A percentile compares a stretch with the other conserved stretches of the same genome.
Evolutionary conservation across 1,284 basidiomycete species (phyloP).

Genomic region (Moesziomyces antarcticus): DNA sequence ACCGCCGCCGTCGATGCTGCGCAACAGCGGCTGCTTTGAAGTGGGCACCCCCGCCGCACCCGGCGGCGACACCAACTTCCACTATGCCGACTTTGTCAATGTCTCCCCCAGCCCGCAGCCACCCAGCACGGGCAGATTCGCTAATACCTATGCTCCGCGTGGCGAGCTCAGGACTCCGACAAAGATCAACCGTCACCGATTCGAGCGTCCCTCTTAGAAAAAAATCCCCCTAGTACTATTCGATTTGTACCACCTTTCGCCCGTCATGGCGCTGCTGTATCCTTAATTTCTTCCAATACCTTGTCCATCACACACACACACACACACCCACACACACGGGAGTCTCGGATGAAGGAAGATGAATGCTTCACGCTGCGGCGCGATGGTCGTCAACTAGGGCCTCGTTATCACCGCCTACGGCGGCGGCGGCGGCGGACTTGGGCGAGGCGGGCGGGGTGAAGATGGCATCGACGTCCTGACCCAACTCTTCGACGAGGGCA

Average conservation of each 20-base stretch:
- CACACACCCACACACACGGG: too few relatives aligned
- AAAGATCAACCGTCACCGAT: constrained; percentile 18
- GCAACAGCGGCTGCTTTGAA: neutral
- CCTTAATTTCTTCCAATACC: too few relatives aligned
- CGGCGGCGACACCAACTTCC: constrained; percentile 47
- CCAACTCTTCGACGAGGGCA: constrained; percentile 41
- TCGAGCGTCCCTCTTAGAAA: constrained; percentile 15
- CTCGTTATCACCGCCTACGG: neutral
- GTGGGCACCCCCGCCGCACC: constrained; percentile 23
- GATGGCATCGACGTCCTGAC: constrained; percentile 55
- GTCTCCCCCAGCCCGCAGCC: constrained; percentile 53
- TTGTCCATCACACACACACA: too few relatives aligned
- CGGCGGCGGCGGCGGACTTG: neutral
- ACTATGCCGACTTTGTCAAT: constrained; percentile 56
- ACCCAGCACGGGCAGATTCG: constrained; percentile 13
- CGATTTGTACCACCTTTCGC: neutral
- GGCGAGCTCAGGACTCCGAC: constrained; percentile 23
- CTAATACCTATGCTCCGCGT: neutral
- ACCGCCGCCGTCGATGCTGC: constrained; percentile 8
- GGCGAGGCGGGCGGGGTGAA: constrained; percentile 54
- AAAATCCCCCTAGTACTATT: neutral
- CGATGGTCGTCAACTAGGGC: constrained; percentile 3
- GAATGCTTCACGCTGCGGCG: neutral
- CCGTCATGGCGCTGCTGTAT: too few relatives aligned
- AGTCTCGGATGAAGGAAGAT: too few relatives aligned